Conservation (phyloP, 1,139 yeast species). For the Nakaseomyces glabratus region DNA sequence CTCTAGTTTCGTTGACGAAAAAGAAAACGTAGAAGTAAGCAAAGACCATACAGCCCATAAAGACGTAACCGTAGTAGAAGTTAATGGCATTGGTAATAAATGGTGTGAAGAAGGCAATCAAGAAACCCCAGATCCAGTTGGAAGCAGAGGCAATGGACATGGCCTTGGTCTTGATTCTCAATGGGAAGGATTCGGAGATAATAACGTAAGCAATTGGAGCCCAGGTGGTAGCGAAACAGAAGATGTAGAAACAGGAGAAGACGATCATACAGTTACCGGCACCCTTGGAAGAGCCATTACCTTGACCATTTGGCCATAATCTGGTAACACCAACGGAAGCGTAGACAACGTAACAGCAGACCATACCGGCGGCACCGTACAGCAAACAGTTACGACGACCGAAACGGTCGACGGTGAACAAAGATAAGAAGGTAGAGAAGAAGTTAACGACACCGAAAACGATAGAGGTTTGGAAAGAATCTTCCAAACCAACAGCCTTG, state of each 20-base stretch:
- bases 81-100: slow-evolving; percentile 42
- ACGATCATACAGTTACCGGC: slow-evolving; percentile 71
- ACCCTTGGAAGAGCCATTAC: slow-evolving; percentile 42
- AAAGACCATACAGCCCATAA: slow-evolving; percentile 55
- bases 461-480: slow-evolving; percentile 66
- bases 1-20: slow-evolving; percentile 59
- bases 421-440: slow-evolving; percentile 58
- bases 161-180: slow-evolving; percentile 66
- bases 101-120: slow-evolving; percentile 65
- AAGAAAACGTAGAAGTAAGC: slow-evolving; percentile 53
- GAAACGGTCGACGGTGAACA: slow-evolving; percentile 53
- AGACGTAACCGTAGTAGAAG: slow-evolving; percentile 54
- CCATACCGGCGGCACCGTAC: slow-evolving; percentile 55
- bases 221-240: slow-evolving; percentile 77
- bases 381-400: slow-evolving; percentile 62
- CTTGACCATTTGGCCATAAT: slow-evolving; percentile 46
- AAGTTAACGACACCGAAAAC: slow-evolving; percentile 70
- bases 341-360: slow-evolving; percentile 51
- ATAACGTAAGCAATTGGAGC: slow-evolving; percentile 71
- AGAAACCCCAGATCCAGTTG: slow-evolving; percentile 72
- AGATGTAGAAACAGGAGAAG: slow-evolving; percentile 65
- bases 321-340: slow-evolving; percentile 58
- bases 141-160: slow-evolving; percentile 64
- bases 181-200: slow-evolving; percentile 66
- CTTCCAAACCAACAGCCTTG: slow-evolving; percentile 61